Percentiles rank a stretch among this genome's conserved stretches.
Evolutionary conservation across 1,139 yeast species (phyloP).

Genomic region (Pneumocystis wakefieldiae): DNA sequence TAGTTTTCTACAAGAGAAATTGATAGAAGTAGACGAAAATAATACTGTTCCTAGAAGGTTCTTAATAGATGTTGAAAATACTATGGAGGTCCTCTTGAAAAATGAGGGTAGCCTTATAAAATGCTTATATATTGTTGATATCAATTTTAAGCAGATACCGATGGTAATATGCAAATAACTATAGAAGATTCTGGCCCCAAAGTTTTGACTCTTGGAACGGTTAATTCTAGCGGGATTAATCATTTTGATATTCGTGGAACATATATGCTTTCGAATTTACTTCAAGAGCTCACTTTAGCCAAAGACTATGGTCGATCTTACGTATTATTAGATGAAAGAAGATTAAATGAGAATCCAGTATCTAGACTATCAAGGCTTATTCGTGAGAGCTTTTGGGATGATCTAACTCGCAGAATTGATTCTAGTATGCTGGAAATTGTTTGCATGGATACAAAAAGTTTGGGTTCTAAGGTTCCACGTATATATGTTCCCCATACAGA

Average conservation of each 20-base stretch:
- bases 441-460: conserved; percentile 69
- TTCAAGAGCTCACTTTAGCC: conserved; percentile 84
- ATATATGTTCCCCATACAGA: conserved; percentile 64
- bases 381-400: conserved; percentile 65
- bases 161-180: conserved; percentile 71
- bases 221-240: conserved; percentile 25
- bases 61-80: conserved; percentile 62
- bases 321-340: conserved; percentile 64
- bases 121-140: conserved; percentile 1
- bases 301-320: conserved; percentile 63
- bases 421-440: conserved; percentile 44
- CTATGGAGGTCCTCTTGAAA: conserved; percentile 51
- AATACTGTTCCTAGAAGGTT: conserved; percentile 35
- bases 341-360: conserved; percentile 82
- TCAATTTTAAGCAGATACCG: conserved; percentile 43
- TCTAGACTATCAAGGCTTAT: conserved; percentile 60
- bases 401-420: conserved; percentile 59
- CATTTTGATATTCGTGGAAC: conserved; percentile 80
- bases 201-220: conserved; percentile 67
- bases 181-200: conserved; percentile 92
- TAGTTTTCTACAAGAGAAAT: not conserved
- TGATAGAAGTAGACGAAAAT: not conserved
- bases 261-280: conserved; percentile 71
- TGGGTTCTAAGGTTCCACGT: conserved; percentile 50
- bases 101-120: conserved; percentile 32